Conservation (phyloP, 495 filamentous ascomycete species). For the Aspergillus incahuasiensis region DNA sequence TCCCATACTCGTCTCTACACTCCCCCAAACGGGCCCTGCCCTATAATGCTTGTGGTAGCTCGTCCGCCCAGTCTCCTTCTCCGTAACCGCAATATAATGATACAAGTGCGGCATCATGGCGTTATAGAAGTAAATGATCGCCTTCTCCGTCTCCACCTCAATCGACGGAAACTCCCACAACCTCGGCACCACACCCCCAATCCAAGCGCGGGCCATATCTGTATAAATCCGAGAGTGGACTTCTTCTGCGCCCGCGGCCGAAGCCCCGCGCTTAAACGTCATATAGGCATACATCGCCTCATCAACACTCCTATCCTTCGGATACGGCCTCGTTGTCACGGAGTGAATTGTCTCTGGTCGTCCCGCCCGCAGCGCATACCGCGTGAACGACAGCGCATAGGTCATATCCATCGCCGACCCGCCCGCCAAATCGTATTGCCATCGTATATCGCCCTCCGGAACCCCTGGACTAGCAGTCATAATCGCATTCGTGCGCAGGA, state of each 20-base stretch:
- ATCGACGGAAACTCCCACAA: conserved; percentile 31
- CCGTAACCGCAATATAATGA: conserved; percentile 34
- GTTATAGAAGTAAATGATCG: conserved; percentile 32
- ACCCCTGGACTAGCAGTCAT: conserved; percentile 20
- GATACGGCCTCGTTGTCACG: background rate
- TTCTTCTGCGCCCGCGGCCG: conserved; percentile 1
- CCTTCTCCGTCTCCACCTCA: conserved; percentile 33
- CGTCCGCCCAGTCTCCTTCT: conserved; percentile 38
- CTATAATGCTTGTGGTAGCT: no score
- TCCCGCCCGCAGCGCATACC: conserved; percentile 18
- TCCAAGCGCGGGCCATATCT: conserved; percentile 23
- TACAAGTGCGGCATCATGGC: conserved; percentile 35
- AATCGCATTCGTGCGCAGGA: conserved; percentile 20
- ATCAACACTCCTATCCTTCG: conserved; percentile 27
- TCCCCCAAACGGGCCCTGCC: conserved; percentile 19
- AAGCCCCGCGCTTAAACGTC: conserved; percentile 15
- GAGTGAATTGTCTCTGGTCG: conserved; percentile 14
- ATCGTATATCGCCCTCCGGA: conserved; percentile 49
- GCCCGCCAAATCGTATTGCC: conserved; percentile 43
- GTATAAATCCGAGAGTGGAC: conserved; percentile 23
- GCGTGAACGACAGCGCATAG: conserved; percentile 22
- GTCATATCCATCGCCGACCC: conserved; percentile 24
- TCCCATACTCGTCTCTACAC: conserved; percentile 12
- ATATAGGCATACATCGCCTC: conserved; percentile 28
- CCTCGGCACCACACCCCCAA: conserved; percentile 21